Evolutionary conservation across 1,284 basidiomycete genomes (phyloP).

Genomic region (Cutaneotrichosporon arboriforme): DNA sequence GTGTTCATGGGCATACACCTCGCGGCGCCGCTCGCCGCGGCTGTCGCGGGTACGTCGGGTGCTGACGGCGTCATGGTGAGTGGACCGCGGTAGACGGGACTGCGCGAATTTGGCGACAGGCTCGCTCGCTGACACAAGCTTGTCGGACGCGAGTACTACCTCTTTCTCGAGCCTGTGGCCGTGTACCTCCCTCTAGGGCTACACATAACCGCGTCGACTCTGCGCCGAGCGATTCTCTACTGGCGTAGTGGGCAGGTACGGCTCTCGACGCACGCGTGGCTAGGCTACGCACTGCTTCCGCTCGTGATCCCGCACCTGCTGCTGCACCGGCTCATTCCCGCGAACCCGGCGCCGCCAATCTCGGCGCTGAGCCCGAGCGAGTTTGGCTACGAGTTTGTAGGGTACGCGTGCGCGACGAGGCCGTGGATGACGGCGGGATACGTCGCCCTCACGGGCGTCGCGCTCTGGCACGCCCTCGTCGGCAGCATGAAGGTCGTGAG

Average conservation of each 20-base stretch:
- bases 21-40: slow-evolving; percentile 37
- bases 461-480: slow-evolving; percentile 27
- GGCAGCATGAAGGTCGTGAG: slow-evolving; percentile 35
- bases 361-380: slow-evolving; percentile 32
- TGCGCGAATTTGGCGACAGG: too few relatives aligned
- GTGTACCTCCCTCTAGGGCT: slow-evolving; percentile 34
- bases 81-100: too few relatives aligned
- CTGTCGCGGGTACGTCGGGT: slow-evolving; percentile 26
- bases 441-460: slow-evolving; percentile 23
- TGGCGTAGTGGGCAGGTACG: slow-evolving; percentile 8
- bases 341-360: slow-evolving; percentile 26
- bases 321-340: slow-evolving; percentile 36
- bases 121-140: slow-evolving; percentile 24
- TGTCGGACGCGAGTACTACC: slow-evolving; percentile 38
- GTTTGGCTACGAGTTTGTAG: slow-evolving; percentile 41
- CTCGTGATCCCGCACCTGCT: slow-evolving; percentile 29
- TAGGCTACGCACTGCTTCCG: slow-evolving; percentile 31
- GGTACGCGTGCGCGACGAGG: slow-evolving; percentile 26
- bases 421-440: slow-evolving; percentile 25
- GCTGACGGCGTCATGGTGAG: slow-evolving; percentile 41
- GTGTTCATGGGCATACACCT: slow-evolving; percentile 41
- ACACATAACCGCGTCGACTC: slow-evolving; percentile 30
- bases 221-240: slow-evolving; percentile 23
- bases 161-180: slow-evolving; percentile 33
- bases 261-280: slow-evolving; percentile 17